A percentile compares a stretch with the other conserved stretches of the same genome.
Conservation (phyloP, 352 stramenopile species). For the Aphanomyces stellatus region DNA sequence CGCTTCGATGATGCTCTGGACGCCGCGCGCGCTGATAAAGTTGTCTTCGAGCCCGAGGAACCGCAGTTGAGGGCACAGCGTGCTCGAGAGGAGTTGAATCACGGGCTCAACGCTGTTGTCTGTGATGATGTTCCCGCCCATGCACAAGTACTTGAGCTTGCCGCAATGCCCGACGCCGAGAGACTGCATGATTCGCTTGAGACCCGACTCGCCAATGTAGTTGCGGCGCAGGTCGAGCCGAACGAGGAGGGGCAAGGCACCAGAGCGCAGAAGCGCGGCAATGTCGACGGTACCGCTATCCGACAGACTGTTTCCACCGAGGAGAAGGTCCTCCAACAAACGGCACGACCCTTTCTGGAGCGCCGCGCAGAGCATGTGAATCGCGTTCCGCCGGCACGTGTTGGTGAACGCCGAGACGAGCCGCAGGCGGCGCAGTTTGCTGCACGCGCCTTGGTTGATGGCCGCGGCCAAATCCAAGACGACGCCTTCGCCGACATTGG, state of each 20-base stretch:
- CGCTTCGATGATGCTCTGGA: slow-evolving; percentile 68
- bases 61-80: slow-evolving; percentile 58
- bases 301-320: slow-evolving; percentile 68
- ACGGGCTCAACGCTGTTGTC: slow-evolving; percentile 70
- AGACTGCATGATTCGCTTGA: slow-evolving; percentile 64
- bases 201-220: slow-evolving; percentile 67
- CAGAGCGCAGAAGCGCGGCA: slow-evolving; percentile 53
- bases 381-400: slow-evolving; percentile 58
- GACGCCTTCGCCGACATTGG: slow-evolving; percentile 60
- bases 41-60: slow-evolving; percentile 77
- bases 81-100: slow-evolving; percentile 47
- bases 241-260: slow-evolving; percentile 51
- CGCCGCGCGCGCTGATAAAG: slow-evolving; percentile 62
- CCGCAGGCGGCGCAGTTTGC: slow-evolving; percentile 42
- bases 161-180: slow-evolving; percentile 37
- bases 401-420: slow-evolving; percentile 75
- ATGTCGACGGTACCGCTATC: slow-evolving; percentile 67
- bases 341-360: slow-evolving; percentile 58
- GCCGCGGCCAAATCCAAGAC: slow-evolving; percentile 56
- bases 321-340: slow-evolving; percentile 48
- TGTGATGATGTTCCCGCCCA: slow-evolving; percentile 80
- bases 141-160: slow-evolving; percentile 74
- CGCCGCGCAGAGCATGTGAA: slow-evolving; percentile 55
- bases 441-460: slow-evolving; percentile 51
- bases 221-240: slow-evolving; percentile 71